Evolutionary conservation across 2,329 filamentous ascomycete genomes (phyloP), one percentile per base, ranked within the genome.

Genomic region (Fusarium sambucinum): DNA sequence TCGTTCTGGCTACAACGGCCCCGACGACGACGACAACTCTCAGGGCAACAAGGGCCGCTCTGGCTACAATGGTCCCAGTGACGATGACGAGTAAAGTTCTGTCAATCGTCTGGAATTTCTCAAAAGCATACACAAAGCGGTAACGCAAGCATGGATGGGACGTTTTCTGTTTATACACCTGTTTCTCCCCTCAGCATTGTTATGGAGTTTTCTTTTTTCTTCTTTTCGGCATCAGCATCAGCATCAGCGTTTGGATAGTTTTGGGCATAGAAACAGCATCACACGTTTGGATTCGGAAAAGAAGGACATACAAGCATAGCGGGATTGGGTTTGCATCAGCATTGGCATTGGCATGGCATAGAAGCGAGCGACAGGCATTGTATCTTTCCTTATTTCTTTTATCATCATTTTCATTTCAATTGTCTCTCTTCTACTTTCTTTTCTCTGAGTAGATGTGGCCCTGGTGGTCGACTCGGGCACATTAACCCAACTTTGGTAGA

Each of bases 1-100:
- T 71, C 80, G 81, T 69, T 78, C 76, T 51, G 80, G 80, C 56
- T 81, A 82, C 75, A 81, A 82, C 70, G 75, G 73, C 62, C 70
- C 72, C 47, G 76, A 72, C 76, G 68, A 71, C 17, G 68, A 71
- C 38, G 62, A 69, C 61, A 65, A 74, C 53, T 70, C 61, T 33
- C 46, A 77, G 73, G 74, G 77, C 74, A 76, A 79, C 78, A 76
- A 76, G 64, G 79, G 79, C 72, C 80, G 77, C 74, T 80, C 77
- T 55, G 80, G 80, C 57, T 82, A 82, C 77, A 81, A 82, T 74
- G 76, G 78, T 58, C 77, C 77, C 69, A 74, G 71, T 56, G 71
- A 73, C 60, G 77, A 78, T 58, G 77, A 73, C 38, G 73, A 74
- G 72, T 74, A 70, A 71, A 65, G 23, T n/a, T 37, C 47, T 13